Percentiles rank a stretch among this genome's conserved stretches.
Conservation (phyloP, 108 stramenopile species). For the Nitzschia inconspicua region DNA sequence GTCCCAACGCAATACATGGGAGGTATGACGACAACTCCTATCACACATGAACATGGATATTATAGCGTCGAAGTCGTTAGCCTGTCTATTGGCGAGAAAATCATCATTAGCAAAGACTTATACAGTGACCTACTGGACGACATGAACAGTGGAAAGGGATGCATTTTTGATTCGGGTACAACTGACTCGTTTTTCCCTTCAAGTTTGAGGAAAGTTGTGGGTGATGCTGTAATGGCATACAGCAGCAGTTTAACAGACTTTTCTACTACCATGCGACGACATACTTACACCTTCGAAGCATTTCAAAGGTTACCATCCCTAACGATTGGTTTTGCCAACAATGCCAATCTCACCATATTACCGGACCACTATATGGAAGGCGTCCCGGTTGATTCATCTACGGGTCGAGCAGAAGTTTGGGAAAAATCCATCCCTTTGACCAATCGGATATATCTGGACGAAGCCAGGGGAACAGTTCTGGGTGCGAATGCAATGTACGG, state of each 20-base stretch:
- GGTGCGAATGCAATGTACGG: slow-evolving; percentile 93
- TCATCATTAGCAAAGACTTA: slow-evolving; percentile 24
- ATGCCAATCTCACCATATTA: slow-evolving; percentile 32
- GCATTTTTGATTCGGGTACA: slow-evolving; percentile 93
- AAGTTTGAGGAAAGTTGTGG: slow-evolving; percentile 46
- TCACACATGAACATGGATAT: slow-evolving; percentile 41
- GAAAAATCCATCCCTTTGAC: slow-evolving; percentile 38
- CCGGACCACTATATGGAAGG: slow-evolving; percentile 75
- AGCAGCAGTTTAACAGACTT: slow-evolving; percentile 51
- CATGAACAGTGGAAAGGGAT: slow-evolving; percentile 85
- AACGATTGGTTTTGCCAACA: slow-evolving; percentile 47
- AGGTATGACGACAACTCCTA: slow-evolving; percentile 55
- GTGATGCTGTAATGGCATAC: slow-evolving; percentile 29
- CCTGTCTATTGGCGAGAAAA: slow-evolving; percentile 52
- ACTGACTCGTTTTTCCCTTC: slow-evolving; percentile 92
- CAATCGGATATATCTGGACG: slow-evolving; percentile 85
- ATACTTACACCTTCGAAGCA: slow-evolving; percentile 44
- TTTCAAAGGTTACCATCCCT: slow-evolving; percentile 53
- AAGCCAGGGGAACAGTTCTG: slow-evolving; percentile 86
- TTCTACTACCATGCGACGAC: slow-evolving; percentile 33
- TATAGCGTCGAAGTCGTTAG: slow-evolving; percentile 50
- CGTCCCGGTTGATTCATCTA: slow-evolving; percentile 29
- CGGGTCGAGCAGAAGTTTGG: slow-evolving; percentile 40
- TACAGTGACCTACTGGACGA: slow-evolving; percentile 19
- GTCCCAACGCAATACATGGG: slow-evolving; percentile 31